phyloP scores from a whole-genome alignment of 1,284 basidiomycete genomes.

The Salmacisia buchloeana region DNA sequence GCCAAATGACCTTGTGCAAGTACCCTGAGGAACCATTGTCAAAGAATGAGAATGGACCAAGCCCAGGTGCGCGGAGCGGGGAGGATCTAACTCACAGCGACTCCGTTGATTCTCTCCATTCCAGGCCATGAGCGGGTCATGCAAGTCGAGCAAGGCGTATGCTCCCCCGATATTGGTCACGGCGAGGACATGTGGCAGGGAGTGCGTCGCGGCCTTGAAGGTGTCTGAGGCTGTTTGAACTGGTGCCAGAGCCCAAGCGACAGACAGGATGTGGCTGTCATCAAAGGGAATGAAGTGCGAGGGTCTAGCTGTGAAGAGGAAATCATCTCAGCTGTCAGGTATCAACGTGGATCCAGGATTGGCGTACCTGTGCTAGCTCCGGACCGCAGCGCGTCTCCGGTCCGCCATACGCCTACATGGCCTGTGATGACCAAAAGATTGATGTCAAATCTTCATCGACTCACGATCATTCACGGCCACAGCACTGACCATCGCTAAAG shows the following conservation, averaged over 20 bases:
- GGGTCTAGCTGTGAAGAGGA: not conserved
- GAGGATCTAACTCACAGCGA: not conserved
- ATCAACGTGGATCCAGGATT: not conserved
- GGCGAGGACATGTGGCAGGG: not conserved
- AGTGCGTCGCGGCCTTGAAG: not conserved
- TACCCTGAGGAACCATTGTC: not conserved
- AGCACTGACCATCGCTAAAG: not conserved
- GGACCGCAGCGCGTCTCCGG: not conserved
- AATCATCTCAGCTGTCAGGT: not conserved
- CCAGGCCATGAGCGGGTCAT: not conserved
- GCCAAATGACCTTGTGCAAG: not conserved
- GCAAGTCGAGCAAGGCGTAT: not conserved
- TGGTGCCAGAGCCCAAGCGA: not conserved
- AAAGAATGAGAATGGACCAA: not conserved
- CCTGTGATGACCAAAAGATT: not conserved
- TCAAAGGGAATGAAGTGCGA: not conserved
- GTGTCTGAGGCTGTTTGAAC: not conserved
- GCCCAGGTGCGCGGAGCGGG: not conserved
- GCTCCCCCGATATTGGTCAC: not conserved
- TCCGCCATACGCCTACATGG: not conserved
- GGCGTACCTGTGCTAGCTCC: not conserved
- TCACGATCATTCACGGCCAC: not conserved
- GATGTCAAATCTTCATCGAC: not conserved
- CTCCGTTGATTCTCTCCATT: not conserved
- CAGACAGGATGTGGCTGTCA: not conserved